Percentiles rank a stretch among this genome's conserved stretches.
These are phyloP conservation scores for Hippophae tibetana DNA, from an alignment of 306 rosid genomes.

Conservation along the genomic window DNA sequence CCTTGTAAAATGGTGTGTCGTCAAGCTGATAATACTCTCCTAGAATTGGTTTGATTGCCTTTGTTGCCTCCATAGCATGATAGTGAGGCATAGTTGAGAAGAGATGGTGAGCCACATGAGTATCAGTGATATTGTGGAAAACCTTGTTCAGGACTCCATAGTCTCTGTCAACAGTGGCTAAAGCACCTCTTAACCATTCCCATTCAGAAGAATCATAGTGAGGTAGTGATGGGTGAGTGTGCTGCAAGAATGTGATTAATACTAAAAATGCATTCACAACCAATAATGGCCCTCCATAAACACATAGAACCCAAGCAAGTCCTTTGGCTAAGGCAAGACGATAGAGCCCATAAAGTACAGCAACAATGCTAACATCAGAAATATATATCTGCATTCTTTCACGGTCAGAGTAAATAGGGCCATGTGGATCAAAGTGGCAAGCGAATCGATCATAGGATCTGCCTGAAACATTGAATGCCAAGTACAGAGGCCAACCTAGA, in stretches of 20 bases:
- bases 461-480: conserved; percentile 64
- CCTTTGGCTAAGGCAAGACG: conserved; percentile 53
- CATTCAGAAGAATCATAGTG: conserved; percentile 82
- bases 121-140: conserved; percentile 90
- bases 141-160: conserved; percentile 86
- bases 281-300: conserved; percentile 67
- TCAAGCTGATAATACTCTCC: conserved; percentile 68
- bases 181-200: conserved; percentile 94
- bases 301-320: conserved; percentile 63
- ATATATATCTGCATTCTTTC: conserved; percentile 64
- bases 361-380: conserved; percentile 49
- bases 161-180: conserved; percentile 86
- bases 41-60: conserved; percentile 55
- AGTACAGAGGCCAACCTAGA: conserved; percentile 77
- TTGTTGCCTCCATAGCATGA: conserved; percentile 89
- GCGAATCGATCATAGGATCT: conserved; percentile 53
- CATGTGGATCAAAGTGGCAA: conserved; percentile 70
- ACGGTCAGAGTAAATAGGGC: conserved; percentile 65
- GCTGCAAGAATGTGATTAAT: conserved; percentile 84
- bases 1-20: conserved; percentile 48
- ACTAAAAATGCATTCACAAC: conserved; percentile 82
- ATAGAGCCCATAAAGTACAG: conserved; percentile 41
- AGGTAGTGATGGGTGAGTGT: conserved; percentile 82
- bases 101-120: conserved; percentile 92
- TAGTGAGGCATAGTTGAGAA: conserved; percentile 89